phyloP scores from a whole-genome alignment of 140 eudicot species.

The Bidens hawaiensis region DNA sequence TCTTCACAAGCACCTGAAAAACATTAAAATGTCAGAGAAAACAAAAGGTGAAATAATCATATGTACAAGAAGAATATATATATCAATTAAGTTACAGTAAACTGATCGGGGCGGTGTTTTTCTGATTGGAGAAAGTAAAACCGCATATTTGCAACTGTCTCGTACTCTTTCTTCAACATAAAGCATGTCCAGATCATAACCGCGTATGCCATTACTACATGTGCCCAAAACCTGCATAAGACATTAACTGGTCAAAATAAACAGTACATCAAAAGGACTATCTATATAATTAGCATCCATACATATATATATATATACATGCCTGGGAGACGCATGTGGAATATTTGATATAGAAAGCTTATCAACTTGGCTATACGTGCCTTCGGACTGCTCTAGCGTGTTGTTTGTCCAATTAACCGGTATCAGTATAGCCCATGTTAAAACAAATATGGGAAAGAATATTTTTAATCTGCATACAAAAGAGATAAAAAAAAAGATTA shows the following conservation, averaged over 20 bases:
- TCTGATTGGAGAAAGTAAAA: constrained; percentile 85
- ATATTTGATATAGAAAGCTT: constrained; percentile 87
- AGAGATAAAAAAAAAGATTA: background rate
- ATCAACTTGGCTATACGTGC: constrained; percentile 62
- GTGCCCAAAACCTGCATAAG: constrained; percentile 85
- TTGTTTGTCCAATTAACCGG: constrained; percentile 83
- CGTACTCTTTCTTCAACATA: constrained; percentile 65
- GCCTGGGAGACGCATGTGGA: constrained; percentile 75
- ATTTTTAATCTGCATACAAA: constrained; percentile 66
- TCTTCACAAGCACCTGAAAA: constrained; percentile 41
- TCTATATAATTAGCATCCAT: no score
- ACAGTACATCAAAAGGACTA: background rate
- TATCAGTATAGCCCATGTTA: constrained; percentile 66
- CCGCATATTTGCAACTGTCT: constrained; percentile 63
- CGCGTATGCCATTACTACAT: constrained; percentile 73
- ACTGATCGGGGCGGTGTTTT: constrained; percentile 85
- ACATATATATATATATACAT: no score
- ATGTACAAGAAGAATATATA: background rate
- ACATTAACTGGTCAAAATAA: background rate
- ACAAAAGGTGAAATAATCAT: background rate
- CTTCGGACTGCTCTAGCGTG: constrained; percentile 43
- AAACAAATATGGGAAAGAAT: constrained; percentile 65
- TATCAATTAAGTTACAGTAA: constrained; percentile 50
- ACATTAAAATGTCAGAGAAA: background rate
- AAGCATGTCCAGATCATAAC: constrained; percentile 87